Base-by-base conservation (phyloP, 345 rosid genomes). In the Brassica rapa region DNA sequence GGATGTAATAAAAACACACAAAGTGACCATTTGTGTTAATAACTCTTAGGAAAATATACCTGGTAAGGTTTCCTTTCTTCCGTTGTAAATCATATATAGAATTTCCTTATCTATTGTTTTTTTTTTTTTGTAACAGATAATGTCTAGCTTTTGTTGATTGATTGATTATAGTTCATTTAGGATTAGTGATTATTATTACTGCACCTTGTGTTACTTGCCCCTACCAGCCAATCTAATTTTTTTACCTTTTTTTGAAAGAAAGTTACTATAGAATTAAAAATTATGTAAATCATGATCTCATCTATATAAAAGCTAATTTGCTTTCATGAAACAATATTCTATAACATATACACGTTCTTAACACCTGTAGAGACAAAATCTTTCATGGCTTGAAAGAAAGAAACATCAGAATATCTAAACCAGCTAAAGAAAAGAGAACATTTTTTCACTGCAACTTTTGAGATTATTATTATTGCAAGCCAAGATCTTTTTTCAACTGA, bases 401-500 rank as follows among this genome's bases (percentile, higher is more conserved):
- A 60, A 61, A 61, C 61, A 56, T 19, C 27, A 56, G 4, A 51
- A 51, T 51, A 51, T 51, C 56, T 51, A 51, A n/a, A 51, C 56
- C 25, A 15, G 21, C 61, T 16, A 64, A 32, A 1, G 21, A 27
- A 27, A 77, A 51, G 56, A 27, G 5, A 19, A 66, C 24, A 55
- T 23, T 71, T 32, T 23, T 70, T 32, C 14, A 12, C n/a, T 46
- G 33, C 32, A 78, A 66, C 41, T 61, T 25, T 49, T 16, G 53
- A 7, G 71, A 49, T n/a, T 46, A 69, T 62, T 72, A 63, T 62
- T 77, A 82, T 75, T 89, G 91, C 82, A 94, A 82, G 72, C 97
- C 98, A 73, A 94, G 81, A 70, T 94, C 97, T 86, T 86, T 91
- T 66, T 89, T 94, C 87, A 92, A 73, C 72, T 85, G 87, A 33